Conservation (phyloP, 805 yeast species). For the Metschnikowia lachancei region DNA sequence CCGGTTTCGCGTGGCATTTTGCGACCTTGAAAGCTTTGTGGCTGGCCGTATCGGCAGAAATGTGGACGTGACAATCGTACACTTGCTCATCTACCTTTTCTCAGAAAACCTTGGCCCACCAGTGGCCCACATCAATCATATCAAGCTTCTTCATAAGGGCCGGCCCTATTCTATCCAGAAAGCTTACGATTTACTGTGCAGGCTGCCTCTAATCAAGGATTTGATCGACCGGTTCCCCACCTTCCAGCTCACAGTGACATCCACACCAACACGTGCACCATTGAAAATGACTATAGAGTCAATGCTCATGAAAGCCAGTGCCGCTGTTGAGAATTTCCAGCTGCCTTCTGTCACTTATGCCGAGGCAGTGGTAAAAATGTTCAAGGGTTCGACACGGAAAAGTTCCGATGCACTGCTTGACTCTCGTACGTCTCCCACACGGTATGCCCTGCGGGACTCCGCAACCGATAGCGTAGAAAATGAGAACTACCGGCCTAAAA, state of each 20-base stretch:
- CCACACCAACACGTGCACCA: slow-evolving; percentile 6
- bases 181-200: slow-evolving; percentile 9
- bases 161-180: slow-evolving; percentile 12
- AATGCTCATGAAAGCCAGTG: slow-evolving; percentile 1
- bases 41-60: neutral
- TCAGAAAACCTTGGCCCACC: slow-evolving; percentile 5
- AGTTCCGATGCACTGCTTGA: slow-evolving; percentile 8
- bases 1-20: slow-evolving; percentile 3
- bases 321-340: neutral
- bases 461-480: slow-evolving; percentile 15
- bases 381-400: slow-evolving; percentile 13
- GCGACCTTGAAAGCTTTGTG: slow-evolving; percentile 14
- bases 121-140: slow-evolving; percentile 9
- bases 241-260: slow-evolving; percentile 16
- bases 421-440: slow-evolving; percentile 1
- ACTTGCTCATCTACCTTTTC: slow-evolving; percentile 16
- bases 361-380: slow-evolving; percentile 16
- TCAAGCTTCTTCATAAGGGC: slow-evolving; percentile 19
- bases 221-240: slow-evolving; percentile 11
- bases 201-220: slow-evolving; percentile 9
- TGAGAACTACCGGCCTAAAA: neutral
- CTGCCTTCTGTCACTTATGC: slow-evolving; percentile 17
- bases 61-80: slow-evolving; percentile 8
- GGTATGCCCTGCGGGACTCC: slow-evolving; percentile 14
- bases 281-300: slow-evolving; percentile 2